Evolutionary conservation across 345 rosid species (phyloP).

Genomic region (Boechera retrofracta): DNA sequence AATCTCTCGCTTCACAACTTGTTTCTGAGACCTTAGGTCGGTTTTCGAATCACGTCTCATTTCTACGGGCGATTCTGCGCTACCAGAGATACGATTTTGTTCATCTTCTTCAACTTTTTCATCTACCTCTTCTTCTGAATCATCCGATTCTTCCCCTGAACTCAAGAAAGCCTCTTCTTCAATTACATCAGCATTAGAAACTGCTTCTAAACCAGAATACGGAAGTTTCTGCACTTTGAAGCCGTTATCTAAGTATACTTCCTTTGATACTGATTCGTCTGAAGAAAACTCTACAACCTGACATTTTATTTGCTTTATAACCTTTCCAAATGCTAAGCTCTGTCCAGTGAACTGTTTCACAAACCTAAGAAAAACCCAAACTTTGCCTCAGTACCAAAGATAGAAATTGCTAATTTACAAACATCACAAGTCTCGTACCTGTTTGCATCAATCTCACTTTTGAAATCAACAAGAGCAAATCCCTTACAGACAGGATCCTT

Average conservation of each 20-base stretch:
- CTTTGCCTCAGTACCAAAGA: conserved; percentile 10
- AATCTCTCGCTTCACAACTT: conserved; percentile 35
- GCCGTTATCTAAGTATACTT: conserved; percentile 37
- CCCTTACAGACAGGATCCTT: conserved; percentile 90
- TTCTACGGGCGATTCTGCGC: conserved; percentile 23
- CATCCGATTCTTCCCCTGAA: conserved; percentile 28
- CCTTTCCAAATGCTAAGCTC: conserved; percentile 68
- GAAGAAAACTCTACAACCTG: conserved; percentile 49
- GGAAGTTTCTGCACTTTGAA: conserved; percentile 29
- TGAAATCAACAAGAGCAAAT: conserved; percentile 77
- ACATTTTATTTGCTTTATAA: conserved; percentile 76
- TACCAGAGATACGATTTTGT: conserved; percentile 21
- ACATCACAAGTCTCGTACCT: conserved; percentile 54
- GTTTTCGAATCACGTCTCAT: conserved; percentile 8
- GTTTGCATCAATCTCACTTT: conserved; percentile 61
- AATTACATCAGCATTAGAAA: conserved; percentile 30
- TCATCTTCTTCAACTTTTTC: conserved; percentile 32
- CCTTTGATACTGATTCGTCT: conserved; percentile 38
- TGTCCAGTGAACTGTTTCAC: conserved; percentile 59
- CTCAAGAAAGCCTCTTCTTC: conserved; percentile 26
- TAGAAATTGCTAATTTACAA: conserved; percentile 11
- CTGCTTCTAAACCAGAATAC: conserved; percentile 36
- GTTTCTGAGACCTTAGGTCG: conserved; percentile 9
- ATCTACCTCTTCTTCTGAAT: conserved; percentile 11
- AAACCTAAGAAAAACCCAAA: conserved; percentile 58